Conservation (phyloP, 2,329 filamentous ascomycete species). For the Aureobasidium sp. region DNA sequence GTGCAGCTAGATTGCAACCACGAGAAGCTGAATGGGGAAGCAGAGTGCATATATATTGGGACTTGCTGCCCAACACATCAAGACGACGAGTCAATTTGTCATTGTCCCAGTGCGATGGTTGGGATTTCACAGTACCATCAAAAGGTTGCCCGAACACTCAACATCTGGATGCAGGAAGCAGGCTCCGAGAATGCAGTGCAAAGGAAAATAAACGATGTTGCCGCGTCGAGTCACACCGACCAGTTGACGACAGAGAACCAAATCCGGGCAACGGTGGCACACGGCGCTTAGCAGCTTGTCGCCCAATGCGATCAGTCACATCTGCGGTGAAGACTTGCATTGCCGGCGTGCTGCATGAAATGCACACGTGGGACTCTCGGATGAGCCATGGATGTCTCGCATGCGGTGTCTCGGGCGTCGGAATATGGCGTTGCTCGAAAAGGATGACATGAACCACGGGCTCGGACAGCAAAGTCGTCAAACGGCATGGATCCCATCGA, state of each 20-base stretch:
- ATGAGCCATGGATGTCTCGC: slow-evolving; percentile 9
- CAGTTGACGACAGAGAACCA: neutral
- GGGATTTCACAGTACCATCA: neutral
- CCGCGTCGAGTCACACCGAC: neutral
- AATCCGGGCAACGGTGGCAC: neutral
- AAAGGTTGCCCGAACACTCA: neutral
- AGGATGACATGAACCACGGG: slow-evolving; percentile 1
- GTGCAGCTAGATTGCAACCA: neutral
- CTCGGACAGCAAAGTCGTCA: neutral
- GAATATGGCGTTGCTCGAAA: neutral
- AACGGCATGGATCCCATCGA: neutral
- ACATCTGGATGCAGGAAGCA: neutral
- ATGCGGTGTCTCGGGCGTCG: slow-evolving; percentile 6
- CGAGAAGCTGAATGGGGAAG: neutral
- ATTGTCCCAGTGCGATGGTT: neutral
- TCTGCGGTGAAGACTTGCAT: neutral
- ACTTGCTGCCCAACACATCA: neutral
- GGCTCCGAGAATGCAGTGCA: neutral
- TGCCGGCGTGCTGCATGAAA: slow-evolving; percentile 3
- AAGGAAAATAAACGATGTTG: neutral
- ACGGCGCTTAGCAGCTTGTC: neutral
- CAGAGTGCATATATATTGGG: neutral
- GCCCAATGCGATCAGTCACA: neutral
- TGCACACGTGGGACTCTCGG: neutral
- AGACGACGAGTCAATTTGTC: neutral